phyloP scores from a whole-genome alignment of 73 alveolate species.

The Paramecium sonneborni region DNA sequence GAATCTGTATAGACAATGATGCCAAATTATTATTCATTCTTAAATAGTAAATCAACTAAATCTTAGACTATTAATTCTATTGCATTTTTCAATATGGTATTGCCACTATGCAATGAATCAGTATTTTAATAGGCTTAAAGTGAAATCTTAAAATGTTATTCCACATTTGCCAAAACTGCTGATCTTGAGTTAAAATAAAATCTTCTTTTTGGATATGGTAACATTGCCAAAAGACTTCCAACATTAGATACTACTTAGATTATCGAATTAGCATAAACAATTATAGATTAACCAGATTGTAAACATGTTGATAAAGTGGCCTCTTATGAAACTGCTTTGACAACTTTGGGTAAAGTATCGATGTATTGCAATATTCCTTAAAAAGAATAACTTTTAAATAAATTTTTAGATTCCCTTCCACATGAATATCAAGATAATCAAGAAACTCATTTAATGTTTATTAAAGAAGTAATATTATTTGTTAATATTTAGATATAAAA shows the following conservation, averaged over 20 bases:
- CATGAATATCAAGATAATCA: not conserved
- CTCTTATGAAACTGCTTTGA: slow-evolving; percentile 51
- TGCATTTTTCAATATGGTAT: slow-evolving; percentile 41
- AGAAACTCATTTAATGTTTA: slow-evolving; percentile 55
- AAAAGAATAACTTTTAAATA: not conserved
- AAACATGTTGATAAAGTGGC: slow-evolving; percentile 17
- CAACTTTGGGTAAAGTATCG: slow-evolving; percentile 32
- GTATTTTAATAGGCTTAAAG: slow-evolving; percentile 2
- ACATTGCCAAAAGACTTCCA: slow-evolving; percentile 26
- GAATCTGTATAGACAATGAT: slow-evolving; percentile 18
- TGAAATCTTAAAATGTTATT: slow-evolving; percentile 29
- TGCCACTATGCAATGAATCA: slow-evolving; percentile 28
- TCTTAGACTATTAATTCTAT: not conserved
- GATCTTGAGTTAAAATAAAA: slow-evolving; percentile 31
- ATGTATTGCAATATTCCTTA: slow-evolving; percentile 30
- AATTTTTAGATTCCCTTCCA: slow-evolving; percentile 14
- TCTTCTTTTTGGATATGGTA: slow-evolving; percentile 33
- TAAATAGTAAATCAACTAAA: not conserved
- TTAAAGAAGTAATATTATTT: not conserved
- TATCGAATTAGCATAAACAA: slow-evolving; percentile 4
- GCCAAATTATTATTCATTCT: slow-evolving; percentile 8
- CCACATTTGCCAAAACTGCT: not conserved
- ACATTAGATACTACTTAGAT: not conserved
- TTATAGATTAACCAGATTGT: not conserved
- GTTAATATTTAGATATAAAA: not conserved